Evolutionary conservation across 768 basidiomycete species (phyloP), one percentile per base, ranked within the genome.

Genomic region (Phlebiopsis gigantea): DNA sequence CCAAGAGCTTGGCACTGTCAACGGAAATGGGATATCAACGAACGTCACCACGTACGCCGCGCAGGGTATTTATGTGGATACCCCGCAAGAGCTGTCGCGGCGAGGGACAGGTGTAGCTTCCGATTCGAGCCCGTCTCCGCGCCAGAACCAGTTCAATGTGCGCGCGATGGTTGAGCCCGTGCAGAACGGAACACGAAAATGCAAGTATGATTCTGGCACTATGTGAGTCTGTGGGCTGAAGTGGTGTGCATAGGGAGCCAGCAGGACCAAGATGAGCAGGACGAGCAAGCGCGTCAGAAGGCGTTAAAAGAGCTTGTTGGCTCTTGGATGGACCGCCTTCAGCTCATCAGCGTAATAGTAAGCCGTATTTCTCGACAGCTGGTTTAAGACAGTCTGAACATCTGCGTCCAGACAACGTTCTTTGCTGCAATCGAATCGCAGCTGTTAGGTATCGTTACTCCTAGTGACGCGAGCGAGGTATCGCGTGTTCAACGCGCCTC

Each of bases 291-390:
- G 12, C 69, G 73, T 30, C 69, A 69, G 59, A 72, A 75, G 49
- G 80, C 78, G 2, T 71, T 78, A 71, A 75, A 68, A 46, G 77
- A 80, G 34, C 73, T 84, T 1, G 73, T 81, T 15, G 75, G 77
- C 61, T 79, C 80, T 2, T 85, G 83, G 83, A 78, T 80, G 73
- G 83, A 84, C 57, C 73, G 82, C 39, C 71, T 84, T 45, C 81
- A 84, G 68, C 70, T 84, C 9, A 83, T 84, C 65, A 78, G 75
- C 34, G 75, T 85, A 31, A 81, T 83, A 48, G 83, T 82, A 49
- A 64, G 80, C 8, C n/a, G 34, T 69, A 10, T 30, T 26, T 26
- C 19, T 14, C n/a, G 52, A 24, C n/a, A 17, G 29, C 17, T 45
- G 57, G 42, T 28, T 31, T 26, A 5, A 31, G 2, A 26, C 34